These are phyloP conservation scores for Cladophialophora bantiana DNA, from an alignment of 2,329 filamentous ascomycete genomes.

Conservation along the genomic window DNA sequence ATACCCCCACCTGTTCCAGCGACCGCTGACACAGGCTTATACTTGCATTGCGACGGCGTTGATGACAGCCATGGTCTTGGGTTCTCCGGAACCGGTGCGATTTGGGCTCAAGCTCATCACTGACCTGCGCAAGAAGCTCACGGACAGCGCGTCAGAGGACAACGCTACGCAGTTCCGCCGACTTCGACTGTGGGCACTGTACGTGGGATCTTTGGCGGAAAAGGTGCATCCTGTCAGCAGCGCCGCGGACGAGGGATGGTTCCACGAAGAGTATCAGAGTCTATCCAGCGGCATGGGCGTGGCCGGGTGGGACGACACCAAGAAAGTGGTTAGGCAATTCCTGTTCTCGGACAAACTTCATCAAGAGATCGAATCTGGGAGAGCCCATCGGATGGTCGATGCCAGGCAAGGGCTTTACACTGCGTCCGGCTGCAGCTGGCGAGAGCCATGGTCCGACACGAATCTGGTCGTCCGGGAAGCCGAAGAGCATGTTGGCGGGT, in stretches of 20 bases:
- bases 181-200: constrained; percentile 37
- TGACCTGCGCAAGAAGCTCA: constrained; percentile 30
- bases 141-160: constrained; percentile 27
- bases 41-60: constrained; percentile 32
- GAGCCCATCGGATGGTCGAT: constrained; percentile 32
- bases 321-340: constrained; percentile 34
- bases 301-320: constrained; percentile 32
- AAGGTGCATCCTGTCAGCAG: constrained; percentile 30
- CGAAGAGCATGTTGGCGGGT: constrained; percentile 21
- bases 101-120: constrained; percentile 37
- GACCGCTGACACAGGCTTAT: constrained; percentile 34
- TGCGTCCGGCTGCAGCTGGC: constrained; percentile 38
- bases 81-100: constrained; percentile 37
- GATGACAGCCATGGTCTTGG: constrained; percentile 36
- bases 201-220: constrained; percentile 37
- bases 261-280: constrained; percentile 24
- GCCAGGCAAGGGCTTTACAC: constrained; percentile 35
- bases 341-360: constrained; percentile 35
- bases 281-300: constrained; percentile 24
- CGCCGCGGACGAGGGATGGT: constrained; percentile 27
- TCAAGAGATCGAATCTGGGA: constrained; percentile 34
- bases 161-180: constrained; percentile 19
- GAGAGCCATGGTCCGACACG: constrained; percentile 32
- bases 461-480: constrained; percentile 6
- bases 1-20: constrained; percentile 37